Evolutionary conservation across 768 basidiomycete genomes (phyloP).

Genomic region (Leccinum subtestaceum): DNA sequence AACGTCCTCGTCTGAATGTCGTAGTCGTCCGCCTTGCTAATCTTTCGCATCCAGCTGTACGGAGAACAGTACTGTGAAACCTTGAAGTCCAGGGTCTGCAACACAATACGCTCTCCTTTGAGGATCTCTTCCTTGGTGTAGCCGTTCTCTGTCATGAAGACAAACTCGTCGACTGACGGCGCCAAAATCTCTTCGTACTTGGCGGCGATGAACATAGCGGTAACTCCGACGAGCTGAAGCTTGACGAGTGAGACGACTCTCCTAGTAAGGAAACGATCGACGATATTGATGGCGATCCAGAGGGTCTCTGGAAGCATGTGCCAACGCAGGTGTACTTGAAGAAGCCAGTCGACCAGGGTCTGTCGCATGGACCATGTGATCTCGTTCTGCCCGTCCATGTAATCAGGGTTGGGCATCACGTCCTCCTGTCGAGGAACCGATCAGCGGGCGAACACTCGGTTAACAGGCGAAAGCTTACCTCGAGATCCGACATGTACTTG

Average conservation of each 20-base stretch:
- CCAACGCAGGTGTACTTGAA: slow-evolving; percentile 96
- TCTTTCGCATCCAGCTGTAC: slow-evolving; percentile 98
- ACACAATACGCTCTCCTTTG: slow-evolving; percentile 95
- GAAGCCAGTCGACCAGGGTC: slow-evolving; percentile 95
- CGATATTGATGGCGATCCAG: slow-evolving; percentile 98
- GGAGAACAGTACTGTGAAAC: slow-evolving; percentile 98
- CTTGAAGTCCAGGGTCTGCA: slow-evolving; percentile 93
- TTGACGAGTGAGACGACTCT: slow-evolving; percentile 86
- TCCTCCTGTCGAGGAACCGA: slow-evolving; percentile 50
- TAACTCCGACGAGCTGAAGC: slow-evolving; percentile 95
- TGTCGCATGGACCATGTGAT: slow-evolving; percentile 94
- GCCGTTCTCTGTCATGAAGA: slow-evolving; percentile 95
- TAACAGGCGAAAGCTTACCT: slow-evolving; percentile 50
- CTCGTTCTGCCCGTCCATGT: slow-evolving; percentile 92
- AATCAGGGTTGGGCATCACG: slow-evolving; percentile 88
- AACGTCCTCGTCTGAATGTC: slow-evolving; percentile 96
- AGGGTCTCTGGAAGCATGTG: slow-evolving; percentile 99
- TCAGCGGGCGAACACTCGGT: slow-evolving; percentile 18
- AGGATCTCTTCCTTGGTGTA: slow-evolving; percentile 95
- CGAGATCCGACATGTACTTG: slow-evolving; percentile 89
- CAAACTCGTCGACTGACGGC: slow-evolving; percentile 96
- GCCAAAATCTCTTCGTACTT: slow-evolving; percentile 99
- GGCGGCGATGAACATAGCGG: slow-evolving; percentile 97
- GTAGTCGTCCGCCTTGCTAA: slow-evolving; percentile 98
- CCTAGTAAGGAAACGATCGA: slow-evolving; percentile 88